These are phyloP conservation scores for Cotoneaster glaucophyllus DNA, from an alignment of 306 rosid species.

Conservation along the genomic window DNA sequence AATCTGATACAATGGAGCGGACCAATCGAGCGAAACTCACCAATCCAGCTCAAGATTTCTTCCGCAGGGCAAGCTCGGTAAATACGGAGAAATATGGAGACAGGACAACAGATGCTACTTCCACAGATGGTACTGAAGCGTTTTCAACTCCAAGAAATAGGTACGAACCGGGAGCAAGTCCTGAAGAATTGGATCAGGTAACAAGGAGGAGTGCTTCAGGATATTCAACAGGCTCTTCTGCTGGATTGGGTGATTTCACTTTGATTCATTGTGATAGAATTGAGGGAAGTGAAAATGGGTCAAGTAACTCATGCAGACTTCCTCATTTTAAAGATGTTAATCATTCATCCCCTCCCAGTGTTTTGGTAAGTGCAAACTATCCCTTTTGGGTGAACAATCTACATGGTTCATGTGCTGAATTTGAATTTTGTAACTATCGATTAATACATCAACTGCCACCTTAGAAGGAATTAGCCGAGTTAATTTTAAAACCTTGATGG, in stretches of 20 bases:
- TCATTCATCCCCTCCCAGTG: conserved; percentile 54
- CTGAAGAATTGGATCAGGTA: conserved; percentile 15
- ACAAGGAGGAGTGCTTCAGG: conserved; percentile 36
- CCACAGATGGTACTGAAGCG: conserved; percentile 27
- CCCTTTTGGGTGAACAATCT: neutral
- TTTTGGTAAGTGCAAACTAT: conserved; percentile 34
- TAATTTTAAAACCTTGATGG: conserved; percentile 2
- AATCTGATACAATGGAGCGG: conserved; percentile 21
- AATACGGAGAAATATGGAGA: conserved; percentile 20
- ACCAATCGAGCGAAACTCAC: conserved; percentile 9
- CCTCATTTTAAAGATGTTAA: conserved; percentile 21
- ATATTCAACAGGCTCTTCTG: conserved; percentile 32
- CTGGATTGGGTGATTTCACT: conserved; percentile 27
- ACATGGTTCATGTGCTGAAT: neutral
- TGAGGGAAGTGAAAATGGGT: conserved; percentile 33
- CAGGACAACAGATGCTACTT: conserved; percentile 25
- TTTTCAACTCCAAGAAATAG: conserved; percentile 17
- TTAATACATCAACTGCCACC: neutral
- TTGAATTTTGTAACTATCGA: neutral
- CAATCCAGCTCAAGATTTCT: conserved; percentile 34
- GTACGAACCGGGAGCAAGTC: conserved; percentile 6
- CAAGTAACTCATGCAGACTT: conserved; percentile 10
- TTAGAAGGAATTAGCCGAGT: neutral
- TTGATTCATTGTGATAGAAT: conserved; percentile 20
- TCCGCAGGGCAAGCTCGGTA: conserved; percentile 39